Percentiles rank a stretch among this genome's conserved stretches.
Evolutionary conservation across 805 yeast species (phyloP).

Genomic region (Babjeviella inositovora): DNA sequence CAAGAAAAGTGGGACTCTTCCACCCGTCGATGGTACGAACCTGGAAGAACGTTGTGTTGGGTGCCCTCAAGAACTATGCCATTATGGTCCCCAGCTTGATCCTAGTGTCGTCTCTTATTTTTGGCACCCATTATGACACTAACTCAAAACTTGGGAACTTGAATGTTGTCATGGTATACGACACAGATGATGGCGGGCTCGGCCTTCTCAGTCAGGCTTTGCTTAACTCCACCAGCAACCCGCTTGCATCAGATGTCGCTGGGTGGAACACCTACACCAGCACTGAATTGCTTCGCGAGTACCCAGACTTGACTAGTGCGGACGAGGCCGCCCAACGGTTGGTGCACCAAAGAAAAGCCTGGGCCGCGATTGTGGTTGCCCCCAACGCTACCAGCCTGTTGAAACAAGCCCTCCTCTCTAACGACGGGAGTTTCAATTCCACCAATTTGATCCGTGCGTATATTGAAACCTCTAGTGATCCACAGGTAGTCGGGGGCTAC

Average conservation of each 20-base stretch:
- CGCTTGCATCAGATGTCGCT: background rate
- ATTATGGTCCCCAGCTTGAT: background rate
- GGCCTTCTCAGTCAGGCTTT: background rate
- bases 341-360: background rate
- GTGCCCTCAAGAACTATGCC: background rate
- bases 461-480: conserved; percentile 1
- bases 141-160: background rate
- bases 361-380: background rate
- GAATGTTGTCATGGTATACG: background rate
- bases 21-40: background rate
- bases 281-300: background rate
- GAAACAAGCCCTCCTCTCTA: background rate
- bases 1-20: background rate
- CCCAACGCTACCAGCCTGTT: conserved; percentile 1
- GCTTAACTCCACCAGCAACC: background rate
- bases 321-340: background rate
- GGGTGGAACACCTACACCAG: conserved; percentile 1
- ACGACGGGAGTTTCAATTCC: background rate
- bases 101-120: background rate
- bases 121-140: background rate
- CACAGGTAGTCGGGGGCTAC: background rate
- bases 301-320: conserved; percentile 1
- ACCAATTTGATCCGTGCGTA: conserved; percentile 1
- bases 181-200: background rate
- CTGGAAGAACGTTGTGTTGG: background rate